These are phyloP conservation scores for Plectranthus barbatus DNA, from an alignment of 257 asterid species.

Conservation along the genomic window DNA sequence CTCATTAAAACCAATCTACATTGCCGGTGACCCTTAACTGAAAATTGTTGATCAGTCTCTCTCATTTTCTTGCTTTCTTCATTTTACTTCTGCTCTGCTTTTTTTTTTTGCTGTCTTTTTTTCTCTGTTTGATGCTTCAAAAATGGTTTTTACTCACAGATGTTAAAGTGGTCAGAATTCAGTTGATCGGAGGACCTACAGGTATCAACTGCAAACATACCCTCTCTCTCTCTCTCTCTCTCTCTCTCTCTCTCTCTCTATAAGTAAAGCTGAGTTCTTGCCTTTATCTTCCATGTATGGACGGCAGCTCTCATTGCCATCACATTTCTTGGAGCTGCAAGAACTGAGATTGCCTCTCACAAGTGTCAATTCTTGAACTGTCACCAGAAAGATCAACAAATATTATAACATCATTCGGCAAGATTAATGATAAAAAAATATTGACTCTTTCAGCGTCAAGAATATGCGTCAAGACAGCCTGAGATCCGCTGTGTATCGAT, in stretches of 20 bases:
- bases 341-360: background rate
- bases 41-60: conserved; percentile 24
- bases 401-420: conserved; percentile 22
- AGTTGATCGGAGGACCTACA: conserved; percentile 13
- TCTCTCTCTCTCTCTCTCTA: background rate
- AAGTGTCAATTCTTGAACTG: background rate
- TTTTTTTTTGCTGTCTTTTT: background rate
- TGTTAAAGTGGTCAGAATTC: conserved; percentile 2
- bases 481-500: conserved; percentile 55
- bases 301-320: conserved; percentile 24
- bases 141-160: background rate
- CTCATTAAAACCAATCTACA: conserved; percentile 15
- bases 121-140: background rate
- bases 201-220: conserved; percentile 4
- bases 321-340: conserved; percentile 8
- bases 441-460: conserved; percentile 31
- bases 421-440: background rate
- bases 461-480: conserved; percentile 59
- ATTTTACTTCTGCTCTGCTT: background rate
- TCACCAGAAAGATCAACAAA: background rate
- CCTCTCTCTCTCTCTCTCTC: conserved; percentile 12
- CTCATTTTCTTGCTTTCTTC: conserved; percentile 10
- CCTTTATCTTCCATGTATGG: conserved; percentile 13
- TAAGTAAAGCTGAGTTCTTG: background rate
- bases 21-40: conserved; percentile 49